Evolutionary conservation across 257 asterid species (phyloP).

Genomic region (Capsicum pubescens): DNA sequence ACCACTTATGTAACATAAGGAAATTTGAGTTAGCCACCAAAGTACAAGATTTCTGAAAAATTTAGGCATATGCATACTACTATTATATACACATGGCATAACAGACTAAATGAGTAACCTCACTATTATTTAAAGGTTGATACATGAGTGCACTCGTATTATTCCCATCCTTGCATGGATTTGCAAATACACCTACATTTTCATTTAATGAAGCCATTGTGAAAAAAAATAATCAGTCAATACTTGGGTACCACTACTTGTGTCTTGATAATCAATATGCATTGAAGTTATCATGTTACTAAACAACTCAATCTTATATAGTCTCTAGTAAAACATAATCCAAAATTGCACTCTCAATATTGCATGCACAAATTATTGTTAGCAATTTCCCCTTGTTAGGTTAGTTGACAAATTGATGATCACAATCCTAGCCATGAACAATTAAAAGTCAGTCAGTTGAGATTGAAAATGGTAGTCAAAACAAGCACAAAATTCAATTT

Average conservation of each 20-base stretch:
- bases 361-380: neutral
- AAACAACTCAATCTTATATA: conserved; percentile 28
- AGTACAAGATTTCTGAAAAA: neutral
- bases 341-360: neutral
- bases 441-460: neutral
- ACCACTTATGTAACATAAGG: conserved; percentile 74
- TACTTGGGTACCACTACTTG: conserved; percentile 91
- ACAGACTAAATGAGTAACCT: conserved; percentile 50
- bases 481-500: neutral
- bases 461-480: neutral
- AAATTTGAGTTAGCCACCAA: conserved; percentile 35
- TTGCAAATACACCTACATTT: conserved; percentile 85
- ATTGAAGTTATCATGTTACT: conserved; percentile 35
- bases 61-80: neutral
- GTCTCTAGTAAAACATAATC: neutral
- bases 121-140: conserved; percentile 91
- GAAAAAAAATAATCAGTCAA: conserved; percentile 94
- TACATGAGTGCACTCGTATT: conserved; percentile 95
- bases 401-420: neutral
- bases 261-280: conserved; percentile 98
- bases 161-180: conserved; percentile 97
- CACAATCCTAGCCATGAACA: conserved; percentile 24
- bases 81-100: neutral
- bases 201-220: conserved; percentile 94
- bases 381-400: neutral